phyloP scores from a whole-genome alignment of 2,329 filamentous ascomycete genomes.

The Zymoseptoria passerinii region DNA sequence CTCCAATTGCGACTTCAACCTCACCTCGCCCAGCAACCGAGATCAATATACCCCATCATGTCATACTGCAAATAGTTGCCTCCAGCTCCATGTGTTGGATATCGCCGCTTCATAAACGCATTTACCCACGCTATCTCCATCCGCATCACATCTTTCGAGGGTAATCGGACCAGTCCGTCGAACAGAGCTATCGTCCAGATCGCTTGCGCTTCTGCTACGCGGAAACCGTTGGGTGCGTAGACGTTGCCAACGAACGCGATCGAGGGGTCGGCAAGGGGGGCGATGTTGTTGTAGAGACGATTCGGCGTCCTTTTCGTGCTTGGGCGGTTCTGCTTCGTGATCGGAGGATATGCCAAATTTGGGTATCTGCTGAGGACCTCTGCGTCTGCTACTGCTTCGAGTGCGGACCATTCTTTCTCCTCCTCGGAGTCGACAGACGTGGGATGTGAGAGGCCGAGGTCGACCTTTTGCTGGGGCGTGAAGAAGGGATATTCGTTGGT shows the following conservation, averaged over 20 bases:
- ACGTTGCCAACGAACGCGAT: constrained; percentile 25
- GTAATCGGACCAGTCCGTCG: constrained; percentile 10
- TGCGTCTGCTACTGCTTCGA: constrained; percentile 5
- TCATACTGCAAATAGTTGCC: constrained; percentile 9
- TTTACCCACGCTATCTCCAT: constrained; percentile 6
- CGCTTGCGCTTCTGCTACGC: constrained; percentile 23
- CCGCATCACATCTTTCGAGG: not conserved
- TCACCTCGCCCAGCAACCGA: constrained; percentile 3
- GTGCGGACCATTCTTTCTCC: not conserved
- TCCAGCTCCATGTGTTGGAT: constrained; percentile 3
- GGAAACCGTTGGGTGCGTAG: constrained; percentile 22
- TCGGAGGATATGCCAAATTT: not conserved
- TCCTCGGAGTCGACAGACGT: not conserved
- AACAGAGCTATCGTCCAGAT: constrained; percentile 24
- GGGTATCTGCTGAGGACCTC: constrained; percentile 2
- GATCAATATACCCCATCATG: constrained; percentile 9
- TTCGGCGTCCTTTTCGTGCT: constrained; percentile 4
- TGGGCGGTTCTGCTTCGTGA: not conserved
- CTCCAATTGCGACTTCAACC: not conserved
- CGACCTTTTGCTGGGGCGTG: not conserved
- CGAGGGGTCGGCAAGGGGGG: constrained; percentile 18
- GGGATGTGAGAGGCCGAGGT: constrained; percentile 4
- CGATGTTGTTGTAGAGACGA: constrained; percentile 16
- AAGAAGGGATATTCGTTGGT: constrained; percentile 5
- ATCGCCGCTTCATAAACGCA: constrained; percentile 7